Evolutionary conservation across 2,329 filamentous ascomycete genomes (phyloP).

Genomic region (Dothideomycetes sp.): DNA sequence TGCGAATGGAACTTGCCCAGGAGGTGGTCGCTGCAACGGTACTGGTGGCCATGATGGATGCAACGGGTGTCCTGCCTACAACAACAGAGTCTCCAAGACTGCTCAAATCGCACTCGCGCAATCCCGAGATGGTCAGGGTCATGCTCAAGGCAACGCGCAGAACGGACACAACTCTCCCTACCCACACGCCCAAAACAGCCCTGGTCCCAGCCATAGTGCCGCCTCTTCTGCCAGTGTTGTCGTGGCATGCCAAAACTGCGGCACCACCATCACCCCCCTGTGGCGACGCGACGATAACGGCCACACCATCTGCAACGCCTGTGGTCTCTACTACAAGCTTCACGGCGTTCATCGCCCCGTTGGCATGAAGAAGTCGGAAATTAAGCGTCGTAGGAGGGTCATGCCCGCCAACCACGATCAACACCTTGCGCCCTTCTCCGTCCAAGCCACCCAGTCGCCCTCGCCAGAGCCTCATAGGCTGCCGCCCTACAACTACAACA

Average conservation of each 20-base stretch:
- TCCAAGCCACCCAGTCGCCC: slow-evolving; percentile 26
- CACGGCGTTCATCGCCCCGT: slow-evolving; percentile 88
- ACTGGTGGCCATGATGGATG: slow-evolving; percentile 93
- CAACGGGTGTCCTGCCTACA: slow-evolving; percentile 91
- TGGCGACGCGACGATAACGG: slow-evolving; percentile 92
- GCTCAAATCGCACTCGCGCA: slow-evolving; percentile 55
- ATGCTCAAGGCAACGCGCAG: background rate
- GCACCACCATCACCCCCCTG: slow-evolving; percentile 88
- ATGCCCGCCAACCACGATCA: slow-evolving; percentile 59
- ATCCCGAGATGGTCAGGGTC: slow-evolving; percentile 11
- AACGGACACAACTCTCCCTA: slow-evolving; percentile 6
- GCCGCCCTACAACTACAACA: background rate
- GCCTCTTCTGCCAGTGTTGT: slow-evolving; percentile 52
- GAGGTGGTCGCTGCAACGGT: slow-evolving; percentile 88
- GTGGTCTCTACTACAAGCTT: slow-evolving; percentile 95
- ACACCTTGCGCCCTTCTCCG: slow-evolving; percentile 22
- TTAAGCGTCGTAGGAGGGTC: slow-evolving; percentile 89
- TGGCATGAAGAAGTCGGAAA: slow-evolving; percentile 98
- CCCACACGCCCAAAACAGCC: slow-evolving; percentile 10
- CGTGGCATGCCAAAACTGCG: slow-evolving; percentile 93
- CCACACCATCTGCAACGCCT: slow-evolving; percentile 97
- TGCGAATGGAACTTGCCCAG: slow-evolving; percentile 79
- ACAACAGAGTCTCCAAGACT: slow-evolving; percentile 87
- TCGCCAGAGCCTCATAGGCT: slow-evolving; percentile 25
- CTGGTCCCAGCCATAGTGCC: slow-evolving; percentile 4